Base-by-base conservation (phyloP, 805 yeast species). In the Lipomyces sp. region DNA sequence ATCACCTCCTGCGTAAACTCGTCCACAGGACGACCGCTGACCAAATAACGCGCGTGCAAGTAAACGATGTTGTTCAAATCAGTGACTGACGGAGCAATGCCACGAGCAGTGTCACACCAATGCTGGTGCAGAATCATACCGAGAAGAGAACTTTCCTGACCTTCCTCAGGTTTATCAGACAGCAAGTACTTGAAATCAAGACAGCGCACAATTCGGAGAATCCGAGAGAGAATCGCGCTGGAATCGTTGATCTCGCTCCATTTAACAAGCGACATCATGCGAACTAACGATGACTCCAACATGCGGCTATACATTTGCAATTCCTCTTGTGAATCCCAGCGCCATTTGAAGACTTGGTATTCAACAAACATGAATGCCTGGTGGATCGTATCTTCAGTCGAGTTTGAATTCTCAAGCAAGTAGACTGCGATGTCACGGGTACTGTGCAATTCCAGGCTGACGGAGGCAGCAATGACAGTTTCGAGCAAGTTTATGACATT, bases 291-390 rank as follows among this genome's bases (percentile, higher is more conserved):
- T 4, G 24, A n/a, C 16, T 34, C 48, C 16, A 44, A 42, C 32
- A 44, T 31, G n/a, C 19, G 18, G 28, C 42, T 37, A 28, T 39
- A 49, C 8, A 31, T 13, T 8, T 37, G 47, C 26, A 33, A 7
- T 16, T 32, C 53, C 13, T 23, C 36, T 6, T 33, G 46, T 5
- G 43, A 38, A 14, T 29, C 44, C 48, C 46, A 45, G 2, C 14
- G 31, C 48, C 33, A 32, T 13, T 11, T 35, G 26, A 22, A 10
- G 16, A 26, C 38, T n/a, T 43, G 47, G 16, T 37, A 10, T 18
- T 44, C 39, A 11, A 52, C 47, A 31, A 52, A 45, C 43, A 42
- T 33, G 28, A 47, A 52, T 5, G 53, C 46, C 18, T 43, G 51
- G 26, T 42, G 48, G n/a, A 44, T 36, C 32, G 31, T 52, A n/a